A percentile compares a stretch with the other conserved stretches of the same genome.
These are phyloP conservation scores for Pseudogymnoascus sp. DNA, from an alignment of 2,329 filamentous ascomycete species.

Conservation along the genomic window DNA sequence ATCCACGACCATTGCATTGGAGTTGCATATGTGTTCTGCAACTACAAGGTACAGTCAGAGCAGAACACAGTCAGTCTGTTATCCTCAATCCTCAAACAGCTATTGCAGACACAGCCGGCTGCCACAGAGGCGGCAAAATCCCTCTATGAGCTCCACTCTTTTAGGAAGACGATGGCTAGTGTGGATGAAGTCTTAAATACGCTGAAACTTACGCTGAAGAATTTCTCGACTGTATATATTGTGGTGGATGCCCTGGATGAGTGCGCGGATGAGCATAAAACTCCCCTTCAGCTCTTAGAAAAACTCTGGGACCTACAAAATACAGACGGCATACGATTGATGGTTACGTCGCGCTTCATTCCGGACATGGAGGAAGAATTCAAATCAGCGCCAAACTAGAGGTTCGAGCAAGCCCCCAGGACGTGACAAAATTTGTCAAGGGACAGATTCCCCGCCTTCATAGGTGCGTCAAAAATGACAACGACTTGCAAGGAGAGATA, in stretches of 20 bases:
- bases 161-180: not conserved
- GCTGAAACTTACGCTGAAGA: conserved; percentile 13
- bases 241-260: conserved; percentile 18
- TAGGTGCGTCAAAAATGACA: not conserved
- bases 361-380: conserved; percentile 51
- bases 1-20: conserved; percentile 11
- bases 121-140: not conserved
- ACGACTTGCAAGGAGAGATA: not conserved
- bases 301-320: not conserved
- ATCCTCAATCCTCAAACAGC: conserved; percentile 22
- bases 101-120: conserved; percentile 13
- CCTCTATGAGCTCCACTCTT: not conserved
- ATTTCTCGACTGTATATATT: conserved; percentile 15
- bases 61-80: conserved; percentile 20
- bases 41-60: conserved; percentile 24
- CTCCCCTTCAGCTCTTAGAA: not conserved
- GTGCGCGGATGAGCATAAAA: conserved; percentile 6
- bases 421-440: not conserved
- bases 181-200: conserved; percentile 13
- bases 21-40: conserved; percentile 31
- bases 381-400: conserved; percentile 17
- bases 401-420: not conserved
- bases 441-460: not conserved
- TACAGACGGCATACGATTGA: not conserved
- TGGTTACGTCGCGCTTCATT: conserved; percentile 27